These are phyloP conservation scores for Alternaria sp. DNA, from an alignment of 2,329 filamentous ascomycete species.

Conservation along the genomic window DNA sequence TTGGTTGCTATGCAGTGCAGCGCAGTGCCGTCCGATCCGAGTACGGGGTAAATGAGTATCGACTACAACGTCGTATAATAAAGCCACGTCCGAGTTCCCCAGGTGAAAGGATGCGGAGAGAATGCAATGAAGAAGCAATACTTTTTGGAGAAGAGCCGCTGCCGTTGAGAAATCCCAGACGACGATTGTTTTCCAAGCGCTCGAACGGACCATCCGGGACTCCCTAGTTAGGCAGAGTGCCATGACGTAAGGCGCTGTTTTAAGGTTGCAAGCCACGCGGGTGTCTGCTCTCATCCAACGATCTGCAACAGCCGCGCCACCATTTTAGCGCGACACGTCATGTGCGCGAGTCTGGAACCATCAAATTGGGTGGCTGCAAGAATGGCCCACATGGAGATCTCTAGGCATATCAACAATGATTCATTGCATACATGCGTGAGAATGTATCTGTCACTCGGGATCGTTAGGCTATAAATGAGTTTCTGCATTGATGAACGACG, in stretches of 20 bases:
- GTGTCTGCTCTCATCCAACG: slow-evolving; percentile 16
- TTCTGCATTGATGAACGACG: background rate
- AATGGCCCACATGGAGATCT: background rate
- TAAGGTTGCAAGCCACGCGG: slow-evolving; percentile 18
- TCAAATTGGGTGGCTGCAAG: background rate
- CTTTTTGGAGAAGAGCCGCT: background rate
- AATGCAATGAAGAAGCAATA: background rate
- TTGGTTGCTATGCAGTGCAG: background rate
- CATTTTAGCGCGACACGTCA: slow-evolving; percentile 14
- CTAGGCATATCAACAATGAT: background rate
- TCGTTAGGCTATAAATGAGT: too few relatives aligned
- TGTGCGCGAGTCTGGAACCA: slow-evolving; percentile 5
- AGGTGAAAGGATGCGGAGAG: background rate
- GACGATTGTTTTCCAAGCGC: slow-evolving; percentile 12
- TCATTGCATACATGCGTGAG: background rate
- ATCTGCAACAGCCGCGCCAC: slow-evolving; percentile 18
- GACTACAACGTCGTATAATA: background rate
- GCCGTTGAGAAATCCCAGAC: background rate
- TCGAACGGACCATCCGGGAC: slow-evolving; percentile 10
- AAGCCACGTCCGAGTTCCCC: background rate
- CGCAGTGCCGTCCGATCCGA: background rate
- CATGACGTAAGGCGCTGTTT: slow-evolving; percentile 30
- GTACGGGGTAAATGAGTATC: background rate
- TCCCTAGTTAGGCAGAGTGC: slow-evolving; percentile 1
- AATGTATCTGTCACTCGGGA: background rate